Conservation (phyloP, 148 eudicot genomes). For the Salicornia ramosissima region DNA sequence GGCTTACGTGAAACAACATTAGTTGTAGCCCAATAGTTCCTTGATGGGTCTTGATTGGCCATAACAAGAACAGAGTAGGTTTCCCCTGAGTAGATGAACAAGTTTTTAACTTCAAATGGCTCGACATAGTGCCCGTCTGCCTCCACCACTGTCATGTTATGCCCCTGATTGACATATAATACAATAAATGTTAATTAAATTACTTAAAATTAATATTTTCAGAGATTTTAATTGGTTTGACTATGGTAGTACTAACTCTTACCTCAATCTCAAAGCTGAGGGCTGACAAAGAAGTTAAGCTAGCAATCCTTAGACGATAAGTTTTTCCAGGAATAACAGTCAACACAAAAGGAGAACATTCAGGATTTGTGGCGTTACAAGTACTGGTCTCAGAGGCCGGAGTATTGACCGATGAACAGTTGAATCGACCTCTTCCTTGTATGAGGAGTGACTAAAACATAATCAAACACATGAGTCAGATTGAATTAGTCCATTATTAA, state of each 20-base stretch:
- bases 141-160: constrained; percentile 80
- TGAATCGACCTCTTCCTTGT: constrained; percentile 68
- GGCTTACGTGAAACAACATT: constrained; percentile 55
- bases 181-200: too few relatives aligned
- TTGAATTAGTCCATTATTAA: background rate
- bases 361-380: constrained; percentile 53
- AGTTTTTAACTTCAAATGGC: constrained; percentile 61
- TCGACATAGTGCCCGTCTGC: constrained; percentile 75
- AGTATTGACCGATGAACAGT: constrained; percentile 38
- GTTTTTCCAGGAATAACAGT: constrained; percentile 67
- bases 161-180: constrained; percentile 44
- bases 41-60: constrained; percentile 60
- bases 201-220: too few relatives aligned
- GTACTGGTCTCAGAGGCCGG: constrained; percentile 19
- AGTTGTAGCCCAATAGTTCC: constrained; percentile 66
- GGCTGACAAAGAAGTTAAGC: constrained; percentile 65
- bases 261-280: constrained; percentile 86
- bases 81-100: constrained; percentile 85
- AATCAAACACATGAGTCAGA: background rate
- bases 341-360: constrained; percentile 50
- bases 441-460: constrained; percentile 56
- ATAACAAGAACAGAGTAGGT: constrained; percentile 71
- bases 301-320: constrained; percentile 64
- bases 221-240: too few relatives aligned
- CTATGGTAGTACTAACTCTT: background rate